phyloP scores from a whole-genome alignment of 768 basidiomycete species.

The Xerocomellus amylosporus region DNA sequence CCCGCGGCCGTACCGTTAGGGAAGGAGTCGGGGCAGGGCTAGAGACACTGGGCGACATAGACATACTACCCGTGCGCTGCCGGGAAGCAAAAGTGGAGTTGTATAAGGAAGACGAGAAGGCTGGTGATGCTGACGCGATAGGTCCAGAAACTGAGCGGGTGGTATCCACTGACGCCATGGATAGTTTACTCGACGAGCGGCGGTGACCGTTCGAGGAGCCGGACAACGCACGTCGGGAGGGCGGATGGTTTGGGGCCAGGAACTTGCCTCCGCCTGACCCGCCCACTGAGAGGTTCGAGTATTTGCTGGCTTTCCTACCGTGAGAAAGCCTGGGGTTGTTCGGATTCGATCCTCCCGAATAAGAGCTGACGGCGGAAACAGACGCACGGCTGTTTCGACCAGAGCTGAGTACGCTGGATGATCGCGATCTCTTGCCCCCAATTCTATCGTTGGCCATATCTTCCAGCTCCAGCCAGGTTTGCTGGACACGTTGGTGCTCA shows the following conservation, averaged over 20 bases:
- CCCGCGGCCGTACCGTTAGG: constrained; percentile 36
- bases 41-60: constrained; percentile 45
- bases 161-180: constrained; percentile 41
- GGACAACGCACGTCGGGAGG: constrained; percentile 49
- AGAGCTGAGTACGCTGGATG: constrained; percentile 64
- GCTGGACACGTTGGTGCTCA: constrained; percentile 65
- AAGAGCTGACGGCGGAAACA: constrained; percentile 37
- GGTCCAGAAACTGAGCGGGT: constrained; percentile 73
- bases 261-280: constrained; percentile 40
- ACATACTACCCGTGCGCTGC: constrained; percentile 70
- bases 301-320: constrained; percentile 27
- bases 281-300: constrained; percentile 31
- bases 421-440: constrained; percentile 58
- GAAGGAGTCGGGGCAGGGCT: constrained; percentile 33
- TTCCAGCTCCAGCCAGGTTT: constrained; percentile 78
- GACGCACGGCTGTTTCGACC: constrained; percentile 58
- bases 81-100: constrained; percentile 79
- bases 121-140: constrained; percentile 37
- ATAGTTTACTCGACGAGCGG: constrained; percentile 59
- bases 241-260: constrained; percentile 43
- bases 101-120: constrained; percentile 39
- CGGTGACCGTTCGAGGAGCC: constrained; percentile 42
- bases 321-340: constrained; percentile 13
- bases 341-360: constrained; percentile 18
- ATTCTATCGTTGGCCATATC: constrained; percentile 77